Conservation (phyloP, 2,329 filamentous ascomycete genomes). For the Beauveria caledonica region DNA sequence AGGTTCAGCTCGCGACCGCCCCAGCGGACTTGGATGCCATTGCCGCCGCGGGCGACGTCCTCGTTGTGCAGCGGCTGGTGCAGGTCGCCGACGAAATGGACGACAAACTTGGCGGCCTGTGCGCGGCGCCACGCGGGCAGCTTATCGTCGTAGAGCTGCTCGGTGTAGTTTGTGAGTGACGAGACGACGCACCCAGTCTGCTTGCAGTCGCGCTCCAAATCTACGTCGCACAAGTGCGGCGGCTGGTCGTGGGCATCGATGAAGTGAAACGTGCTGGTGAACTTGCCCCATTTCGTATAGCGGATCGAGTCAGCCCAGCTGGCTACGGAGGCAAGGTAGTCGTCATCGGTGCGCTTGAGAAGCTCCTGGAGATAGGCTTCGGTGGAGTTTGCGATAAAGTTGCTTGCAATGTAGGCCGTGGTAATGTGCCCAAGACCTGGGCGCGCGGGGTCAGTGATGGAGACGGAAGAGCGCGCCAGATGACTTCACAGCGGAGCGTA, state of each 20-base stretch:
- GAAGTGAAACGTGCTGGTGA: slow-evolving; percentile 57
- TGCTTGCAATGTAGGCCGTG: slow-evolving; percentile 53
- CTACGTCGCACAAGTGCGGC: slow-evolving; percentile 47
- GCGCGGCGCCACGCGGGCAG: slow-evolving; percentile 39
- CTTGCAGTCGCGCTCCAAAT: slow-evolving; percentile 54
- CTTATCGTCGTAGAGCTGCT: slow-evolving; percentile 38
- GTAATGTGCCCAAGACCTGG: slow-evolving; percentile 58
- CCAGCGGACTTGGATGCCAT: slow-evolving; percentile 58
- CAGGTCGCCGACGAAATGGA: slow-evolving; percentile 63
- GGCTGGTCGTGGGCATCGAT: slow-evolving; percentile 60
- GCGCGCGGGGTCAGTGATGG: background rate
- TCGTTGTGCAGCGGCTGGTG: slow-evolving; percentile 63
- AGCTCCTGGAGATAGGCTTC: slow-evolving; percentile 48
- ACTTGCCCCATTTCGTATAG: slow-evolving; percentile 55
- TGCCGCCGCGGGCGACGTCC: slow-evolving; percentile 56
- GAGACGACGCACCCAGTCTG: slow-evolving; percentile 53
- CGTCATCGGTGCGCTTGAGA: slow-evolving; percentile 43
- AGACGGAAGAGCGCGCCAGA: background rate
- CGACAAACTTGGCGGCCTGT: slow-evolving; percentile 57
- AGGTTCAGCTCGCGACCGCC: slow-evolving; percentile 51
- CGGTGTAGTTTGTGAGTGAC: slow-evolving; percentile 53
- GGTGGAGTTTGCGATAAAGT: slow-evolving; percentile 50
- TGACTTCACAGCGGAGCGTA: background rate
- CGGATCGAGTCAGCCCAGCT: slow-evolving; percentile 61
- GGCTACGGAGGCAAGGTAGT: slow-evolving; percentile 55